Conservation (phyloP, 75 land plant genomes). For the Picea sitchensis region DNA sequence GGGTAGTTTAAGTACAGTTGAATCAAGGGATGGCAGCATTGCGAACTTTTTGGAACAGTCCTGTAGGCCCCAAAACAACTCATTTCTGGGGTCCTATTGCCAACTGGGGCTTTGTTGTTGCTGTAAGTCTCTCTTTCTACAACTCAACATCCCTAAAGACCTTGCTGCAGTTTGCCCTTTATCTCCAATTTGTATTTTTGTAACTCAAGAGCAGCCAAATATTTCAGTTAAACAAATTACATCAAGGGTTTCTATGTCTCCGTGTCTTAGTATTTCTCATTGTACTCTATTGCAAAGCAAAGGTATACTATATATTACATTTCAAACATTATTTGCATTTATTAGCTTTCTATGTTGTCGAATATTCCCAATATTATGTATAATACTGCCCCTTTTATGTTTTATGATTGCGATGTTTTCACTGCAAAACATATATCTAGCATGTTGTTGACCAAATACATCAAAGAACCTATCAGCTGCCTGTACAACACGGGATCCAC, state of each 20-base stretch:
- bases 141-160: not conserved
- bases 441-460: too few species aligned
- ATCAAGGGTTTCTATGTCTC: not conserved
- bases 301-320: not conserved
- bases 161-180: not conserved
- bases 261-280: not conserved
- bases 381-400: not conserved
- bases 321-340: not conserved
- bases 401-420: not conserved
- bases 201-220: not conserved
- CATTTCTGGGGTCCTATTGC: constrained; percentile 98
- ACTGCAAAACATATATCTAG: too few species aligned
- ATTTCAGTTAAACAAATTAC: not conserved
- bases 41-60: constrained; percentile 78
- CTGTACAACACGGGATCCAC: too few species aligned
- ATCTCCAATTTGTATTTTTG: not conserved
- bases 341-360: not conserved
- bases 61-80: constrained; percentile 92
- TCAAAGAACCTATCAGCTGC: too few species aligned
- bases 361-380: not conserved
- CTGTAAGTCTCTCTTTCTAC: constrained; percentile 37
- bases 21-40: constrained; percentile 20
- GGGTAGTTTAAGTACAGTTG: not conserved
- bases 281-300: too few species aligned
- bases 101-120: constrained; percentile 91